Evolutionary conservation across 2,329 filamentous ascomycete genomes (phyloP).

Genomic region (Arthrinium puccinioides): DNA sequence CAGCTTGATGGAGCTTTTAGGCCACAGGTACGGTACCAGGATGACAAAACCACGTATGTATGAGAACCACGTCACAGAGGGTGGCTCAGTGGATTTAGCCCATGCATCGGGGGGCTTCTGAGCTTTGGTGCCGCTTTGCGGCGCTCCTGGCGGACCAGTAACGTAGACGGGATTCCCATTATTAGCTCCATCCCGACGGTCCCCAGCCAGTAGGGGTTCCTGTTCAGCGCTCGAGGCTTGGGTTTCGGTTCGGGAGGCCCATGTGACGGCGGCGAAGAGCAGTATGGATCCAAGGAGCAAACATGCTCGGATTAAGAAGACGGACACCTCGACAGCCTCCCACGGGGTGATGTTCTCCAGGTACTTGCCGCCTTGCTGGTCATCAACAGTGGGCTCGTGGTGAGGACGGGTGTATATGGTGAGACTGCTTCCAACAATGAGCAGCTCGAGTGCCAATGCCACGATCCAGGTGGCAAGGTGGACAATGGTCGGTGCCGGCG

Average conservation of each 20-base stretch:
- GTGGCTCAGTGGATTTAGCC: conserved; percentile 22
- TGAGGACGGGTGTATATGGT: conserved; percentile 18
- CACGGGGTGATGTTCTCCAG: conserved; percentile 12
- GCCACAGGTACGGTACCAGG: conserved; percentile 40
- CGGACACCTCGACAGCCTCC: conserved; percentile 17
- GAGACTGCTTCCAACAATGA: conserved; percentile 21
- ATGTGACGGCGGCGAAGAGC: neutral
- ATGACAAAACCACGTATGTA: conserved; percentile 37
- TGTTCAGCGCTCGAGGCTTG: neutral
- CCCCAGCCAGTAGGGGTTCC: neutral
- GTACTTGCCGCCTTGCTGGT: conserved; percentile 17
- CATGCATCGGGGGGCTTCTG: conserved; percentile 10
- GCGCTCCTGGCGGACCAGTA: conserved; percentile 13
- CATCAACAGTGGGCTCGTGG: conserved; percentile 16
- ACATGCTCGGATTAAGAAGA: conserved; percentile 19
- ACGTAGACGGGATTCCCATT: neutral
- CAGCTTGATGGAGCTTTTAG: conserved; percentile 31
- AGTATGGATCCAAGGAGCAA: neutral
- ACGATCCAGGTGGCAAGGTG: conserved; percentile 27
- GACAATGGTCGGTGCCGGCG: conserved; percentile 19
- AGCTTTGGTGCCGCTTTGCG: conserved; percentile 4
- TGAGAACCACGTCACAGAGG: conserved; percentile 30
- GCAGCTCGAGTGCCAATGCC: conserved; percentile 21
- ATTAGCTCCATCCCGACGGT: neutral
- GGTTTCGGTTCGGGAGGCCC: neutral